phyloP scores from a whole-genome alignment of 768 basidiomycete species.

The Lactarius indigo region DNA sequence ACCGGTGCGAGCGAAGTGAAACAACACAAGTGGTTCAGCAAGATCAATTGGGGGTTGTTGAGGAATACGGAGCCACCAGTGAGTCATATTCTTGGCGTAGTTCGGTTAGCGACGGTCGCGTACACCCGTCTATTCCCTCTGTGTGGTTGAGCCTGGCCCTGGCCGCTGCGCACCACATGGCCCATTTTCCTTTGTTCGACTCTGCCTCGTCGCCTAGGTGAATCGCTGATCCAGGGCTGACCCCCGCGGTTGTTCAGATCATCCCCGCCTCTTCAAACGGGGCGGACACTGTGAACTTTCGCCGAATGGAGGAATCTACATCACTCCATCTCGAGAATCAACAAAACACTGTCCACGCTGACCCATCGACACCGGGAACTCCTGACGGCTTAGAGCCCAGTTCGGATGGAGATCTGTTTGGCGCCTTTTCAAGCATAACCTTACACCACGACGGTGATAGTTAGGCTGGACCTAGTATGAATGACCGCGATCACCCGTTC shows the following conservation, averaged over 20 bases:
- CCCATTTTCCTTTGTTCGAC: background rate
- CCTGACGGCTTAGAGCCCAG: constrained; percentile 43
- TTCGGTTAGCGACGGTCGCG: constrained; percentile 1
- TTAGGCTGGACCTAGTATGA: constrained; percentile 8
- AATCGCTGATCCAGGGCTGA: constrained; percentile 2
- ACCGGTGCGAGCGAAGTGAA: constrained; percentile 98
- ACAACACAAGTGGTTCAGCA: constrained; percentile 96
- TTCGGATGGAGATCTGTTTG: constrained; percentile 68
- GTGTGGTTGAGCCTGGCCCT: background rate
- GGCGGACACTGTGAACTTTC: constrained; percentile 84
- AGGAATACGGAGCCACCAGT: constrained; percentile 92
- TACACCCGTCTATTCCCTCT: background rate
- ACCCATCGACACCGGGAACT: constrained; percentile 40
- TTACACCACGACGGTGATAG: constrained; percentile 75
- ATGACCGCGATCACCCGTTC: background rate
- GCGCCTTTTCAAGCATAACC: constrained; percentile 87
- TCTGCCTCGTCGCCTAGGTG: background rate
- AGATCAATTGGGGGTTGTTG: constrained; percentile 95
- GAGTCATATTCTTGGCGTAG: constrained; percentile 32
- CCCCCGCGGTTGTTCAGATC: constrained; percentile 52
- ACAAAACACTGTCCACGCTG: constrained; percentile 29
- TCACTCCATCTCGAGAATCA: constrained; percentile 79
- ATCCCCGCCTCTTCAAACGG: constrained; percentile 75
- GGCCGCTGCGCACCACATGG: background rate
- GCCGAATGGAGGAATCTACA: constrained; percentile 83